Evolutionary conservation across 2,329 filamentous ascomycete species (phyloP).

Genomic region (Aspergillus luchuensis): DNA sequence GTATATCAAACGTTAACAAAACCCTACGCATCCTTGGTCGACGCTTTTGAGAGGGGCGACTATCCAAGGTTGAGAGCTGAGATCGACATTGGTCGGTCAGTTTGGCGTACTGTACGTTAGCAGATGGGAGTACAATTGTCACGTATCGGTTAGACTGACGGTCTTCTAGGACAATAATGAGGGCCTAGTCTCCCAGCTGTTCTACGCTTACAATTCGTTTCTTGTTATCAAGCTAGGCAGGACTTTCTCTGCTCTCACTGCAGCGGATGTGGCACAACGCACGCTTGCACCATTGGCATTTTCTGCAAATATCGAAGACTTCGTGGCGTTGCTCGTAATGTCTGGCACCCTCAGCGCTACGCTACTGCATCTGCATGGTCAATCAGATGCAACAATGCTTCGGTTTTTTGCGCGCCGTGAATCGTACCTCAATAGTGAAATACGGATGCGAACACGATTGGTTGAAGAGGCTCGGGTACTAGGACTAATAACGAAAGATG

Average conservation of each 20-base stretch:
- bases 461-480: constrained; percentile 54
- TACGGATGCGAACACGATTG: constrained; percentile 45
- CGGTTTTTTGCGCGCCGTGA: constrained; percentile 51
- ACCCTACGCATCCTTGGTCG: constrained; percentile 70
- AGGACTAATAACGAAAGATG: constrained; percentile 52
- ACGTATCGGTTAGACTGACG: constrained; percentile 2
- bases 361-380: constrained; percentile 47
- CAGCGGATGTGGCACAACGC: constrained; percentile 49
- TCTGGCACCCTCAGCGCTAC: constrained; percentile 54
- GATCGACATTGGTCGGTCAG: constrained; percentile 57
- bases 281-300: constrained; percentile 32
- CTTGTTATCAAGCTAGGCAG: constrained; percentile 72
- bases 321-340: constrained; percentile 51
- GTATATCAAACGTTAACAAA: constrained; percentile 62
- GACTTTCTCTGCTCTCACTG: constrained; percentile 67
- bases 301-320: constrained; percentile 34
- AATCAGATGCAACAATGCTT: constrained; percentile 50
- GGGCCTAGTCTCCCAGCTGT: constrained; percentile 69
- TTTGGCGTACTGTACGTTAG: constrained; percentile 62
- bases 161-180: constrained; percentile 66
- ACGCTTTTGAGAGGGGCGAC: constrained; percentile 65
- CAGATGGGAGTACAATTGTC: neutral
- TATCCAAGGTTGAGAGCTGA: constrained; percentile 65
- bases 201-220: constrained; percentile 72
- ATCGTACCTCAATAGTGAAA: constrained; percentile 40